These are phyloP conservation scores for Phytophthora boehmeriae DNA, from an alignment of 352 stramenopile genomes.

Conservation along the genomic window DNA sequence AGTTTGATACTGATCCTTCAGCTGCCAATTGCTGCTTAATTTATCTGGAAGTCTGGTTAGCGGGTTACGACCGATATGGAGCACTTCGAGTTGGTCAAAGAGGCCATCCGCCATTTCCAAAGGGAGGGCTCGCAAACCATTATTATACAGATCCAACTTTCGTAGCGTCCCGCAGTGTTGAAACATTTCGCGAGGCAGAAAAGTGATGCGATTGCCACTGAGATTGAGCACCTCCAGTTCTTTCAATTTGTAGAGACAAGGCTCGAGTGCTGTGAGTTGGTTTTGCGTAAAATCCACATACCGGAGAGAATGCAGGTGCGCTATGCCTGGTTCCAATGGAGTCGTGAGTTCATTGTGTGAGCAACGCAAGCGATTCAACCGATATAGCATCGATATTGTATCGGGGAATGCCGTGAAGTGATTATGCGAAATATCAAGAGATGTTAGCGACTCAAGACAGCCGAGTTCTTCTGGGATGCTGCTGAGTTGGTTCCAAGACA, in stretches of 20 bases:
- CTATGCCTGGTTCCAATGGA: conserved; percentile 42
- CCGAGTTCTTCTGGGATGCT: conserved; percentile 67
- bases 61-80: conserved; percentile 63
- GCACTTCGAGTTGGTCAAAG: conserved; percentile 57
- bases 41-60: conserved; percentile 65
- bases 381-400: conserved; percentile 54
- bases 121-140: conserved; percentile 55
- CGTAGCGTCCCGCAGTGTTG: conserved; percentile 34
- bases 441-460: conserved; percentile 44
- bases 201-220: conserved; percentile 47
- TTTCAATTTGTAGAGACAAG: conserved; percentile 53
- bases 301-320: conserved; percentile 33
- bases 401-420: conserved; percentile 45
- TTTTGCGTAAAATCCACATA: conserved; percentile 74
- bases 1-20: conserved; percentile 59
- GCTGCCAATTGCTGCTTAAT: conserved; percentile 60
- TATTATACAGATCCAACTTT: conserved; percentile 73
- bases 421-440: conserved; percentile 64
- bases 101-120: conserved; percentile 55
- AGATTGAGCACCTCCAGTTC: conserved; percentile 63
- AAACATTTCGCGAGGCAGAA: conserved; percentile 53
- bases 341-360: conserved; percentile 54
- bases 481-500: conserved; percentile 67
- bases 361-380: conserved; percentile 47
- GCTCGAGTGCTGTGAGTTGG: conserved; percentile 46